Evolutionary conservation across 345 rosid species (phyloP), one percentile per base, ranked within the genome.

Genomic region (Anastatica hierochuntica): DNA sequence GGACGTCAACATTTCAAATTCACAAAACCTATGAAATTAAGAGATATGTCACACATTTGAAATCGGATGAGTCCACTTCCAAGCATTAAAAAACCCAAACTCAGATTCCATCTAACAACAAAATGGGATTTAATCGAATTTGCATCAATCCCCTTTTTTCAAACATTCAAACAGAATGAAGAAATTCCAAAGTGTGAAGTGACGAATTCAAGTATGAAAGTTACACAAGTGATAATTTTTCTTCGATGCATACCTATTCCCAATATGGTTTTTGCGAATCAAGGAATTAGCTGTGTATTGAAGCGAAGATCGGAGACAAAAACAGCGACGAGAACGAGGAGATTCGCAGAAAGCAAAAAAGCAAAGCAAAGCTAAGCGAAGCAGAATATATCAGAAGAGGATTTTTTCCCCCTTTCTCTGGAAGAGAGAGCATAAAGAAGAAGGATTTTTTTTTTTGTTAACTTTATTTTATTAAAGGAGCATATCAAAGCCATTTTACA

Each of bases 381-480:
- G 65, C 71, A 66, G 65, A 66, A 66, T 51, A 51, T 66, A 58
- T 66, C 65, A 58, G 51, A 8, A 29, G 30, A 13, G 12, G 14
- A 31, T 14, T 62, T 12, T 55, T 42, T 21, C 23, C 8, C 55
- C 56, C 10, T 64, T 47, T 55, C 44, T 20, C 62, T 54, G 43
- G 62, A 45, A 62, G 47, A 46, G 53, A 43, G 30, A 35, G 63
- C n/a, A n/a, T n/a, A n/a, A n/a, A n/a, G n/a, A n/a, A n/a, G n/a
- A n/a, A n/a, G n/a, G n/a, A n/a, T n/a, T n/a, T n/a, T n/a, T n/a
- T n/a, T n/a, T n/a, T n/a, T n/a, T n/a, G n/a, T n/a, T n/a, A n/a
- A n/a, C n/a, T n/a, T n/a, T n/a, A n/a, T n/a, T n/a, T n/a, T n/a
- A n/a, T n/a, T n/a, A n/a, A n/a, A n/a, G n/a, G n/a, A n/a, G n/a